Percentiles rank a stretch among this genome's conserved stretches.
Conservation (phyloP, 2,329 filamentous ascomycete species). For the Teratosphaeria viscida region DNA sequence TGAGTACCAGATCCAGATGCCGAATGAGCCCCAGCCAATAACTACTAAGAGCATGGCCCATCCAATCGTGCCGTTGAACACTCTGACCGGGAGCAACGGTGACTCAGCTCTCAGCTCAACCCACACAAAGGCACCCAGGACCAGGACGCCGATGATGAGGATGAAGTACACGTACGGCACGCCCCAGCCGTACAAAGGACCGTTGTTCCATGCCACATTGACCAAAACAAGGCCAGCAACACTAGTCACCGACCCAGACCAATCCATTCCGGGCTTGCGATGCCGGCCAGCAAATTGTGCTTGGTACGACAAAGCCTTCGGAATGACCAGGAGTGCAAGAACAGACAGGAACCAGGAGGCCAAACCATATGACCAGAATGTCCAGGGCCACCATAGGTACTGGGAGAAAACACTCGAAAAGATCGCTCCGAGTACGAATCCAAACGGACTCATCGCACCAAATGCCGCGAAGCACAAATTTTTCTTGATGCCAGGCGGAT, state of each 20-base stretch:
- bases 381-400: conserved; percentile 21
- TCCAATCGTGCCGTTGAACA: conserved; percentile 15
- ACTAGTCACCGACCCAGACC: conserved; percentile 18
- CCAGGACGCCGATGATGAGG: conserved; percentile 20
- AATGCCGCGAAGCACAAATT: too few relatives aligned
- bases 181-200: conserved; percentile 23
- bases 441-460: too few relatives aligned
- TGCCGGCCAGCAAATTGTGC: conserved; percentile 9
- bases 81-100: conserved; percentile 18
- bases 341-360: conserved; percentile 15
- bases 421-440: too few relatives aligned
- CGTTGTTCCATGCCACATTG: conserved; percentile 26
- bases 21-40: conserved; percentile 2
- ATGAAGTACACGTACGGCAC: conserved; percentile 20
- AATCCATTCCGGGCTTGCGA: conserved; percentile 11
- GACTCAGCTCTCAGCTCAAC: conserved; percentile 17
- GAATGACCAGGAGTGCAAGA: conserved; percentile 18
- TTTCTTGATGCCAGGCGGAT: too few relatives aligned
- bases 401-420: too few relatives aligned
- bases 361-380: conserved; percentile 23
- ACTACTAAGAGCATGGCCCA: conserved; percentile 15
- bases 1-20: conserved; percentile 20
- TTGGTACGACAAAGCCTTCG: conserved; percentile 11
- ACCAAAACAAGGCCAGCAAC: conserved; percentile 23
- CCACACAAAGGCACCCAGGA: conserved; percentile 20